Evolutionary conservation across 495 filamentous ascomycete species (phyloP).

Genomic region (Penicillium chermesinum): DNA sequence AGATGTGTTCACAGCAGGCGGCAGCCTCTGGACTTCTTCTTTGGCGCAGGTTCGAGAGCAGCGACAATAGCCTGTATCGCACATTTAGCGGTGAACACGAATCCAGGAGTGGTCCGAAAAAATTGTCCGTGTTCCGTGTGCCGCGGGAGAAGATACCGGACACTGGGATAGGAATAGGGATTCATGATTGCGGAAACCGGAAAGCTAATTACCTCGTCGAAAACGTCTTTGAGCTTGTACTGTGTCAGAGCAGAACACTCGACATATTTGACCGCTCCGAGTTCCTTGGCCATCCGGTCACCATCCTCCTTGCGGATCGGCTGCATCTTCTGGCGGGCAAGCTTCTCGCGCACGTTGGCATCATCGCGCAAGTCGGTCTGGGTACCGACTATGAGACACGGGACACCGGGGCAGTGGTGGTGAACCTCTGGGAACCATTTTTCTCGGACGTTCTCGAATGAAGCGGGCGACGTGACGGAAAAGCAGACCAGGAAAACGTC

Average conservation of each 20-base stretch:
- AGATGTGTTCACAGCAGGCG: constrained; percentile 38
- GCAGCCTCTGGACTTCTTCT: constrained; percentile 55
- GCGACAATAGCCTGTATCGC: constrained; percentile 73
- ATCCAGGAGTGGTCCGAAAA: not conserved
- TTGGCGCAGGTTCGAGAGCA: constrained; percentile 75
- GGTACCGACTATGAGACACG: constrained; percentile 95
- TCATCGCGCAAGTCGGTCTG: constrained; percentile 96
- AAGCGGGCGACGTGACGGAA: constrained; percentile 96
- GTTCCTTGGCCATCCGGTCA: constrained; percentile 91
- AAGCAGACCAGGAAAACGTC: constrained; percentile 99
- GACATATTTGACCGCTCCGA: constrained; percentile 96
- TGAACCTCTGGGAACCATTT: constrained; percentile 99
- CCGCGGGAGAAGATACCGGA: not conserved
- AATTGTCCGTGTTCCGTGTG: not conserved
- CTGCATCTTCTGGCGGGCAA: constrained; percentile 90
- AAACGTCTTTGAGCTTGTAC: constrained; percentile 98
- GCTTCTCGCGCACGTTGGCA: constrained; percentile 78
- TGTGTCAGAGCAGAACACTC: constrained; percentile 97
- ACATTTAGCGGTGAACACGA: constrained; percentile 8
- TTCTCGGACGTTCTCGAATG: constrained; percentile 97
- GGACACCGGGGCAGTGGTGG: constrained; percentile 96
- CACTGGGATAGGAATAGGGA: not conserved
- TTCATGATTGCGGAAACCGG: not conserved
- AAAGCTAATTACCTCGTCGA: constrained; percentile 73
- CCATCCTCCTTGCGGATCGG: constrained; percentile 90